Conservation (phyloP, 805 yeast species). For the Wickerhamomyces ciferrii region DNA sequence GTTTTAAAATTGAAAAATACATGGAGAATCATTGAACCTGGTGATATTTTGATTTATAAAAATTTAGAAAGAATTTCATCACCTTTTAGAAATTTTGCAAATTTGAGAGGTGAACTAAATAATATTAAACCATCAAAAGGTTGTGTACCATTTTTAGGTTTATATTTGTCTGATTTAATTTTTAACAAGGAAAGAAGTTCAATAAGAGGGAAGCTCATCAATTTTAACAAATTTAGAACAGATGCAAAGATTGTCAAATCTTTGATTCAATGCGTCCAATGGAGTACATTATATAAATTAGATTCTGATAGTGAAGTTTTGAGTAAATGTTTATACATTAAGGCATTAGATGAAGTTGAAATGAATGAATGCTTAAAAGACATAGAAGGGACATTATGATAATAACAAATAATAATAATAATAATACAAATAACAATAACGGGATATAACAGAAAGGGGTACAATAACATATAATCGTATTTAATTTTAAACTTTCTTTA, state of each 20-base stretch:
- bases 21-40: conserved; percentile 70
- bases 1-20: conserved; percentile 58
- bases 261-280: conserved; percentile 75
- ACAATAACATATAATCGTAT: too few relatives aligned
- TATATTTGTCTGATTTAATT: conserved; percentile 77
- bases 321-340: conserved; percentile 80
- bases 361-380: conserved; percentile 37
- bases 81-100: conserved; percentile 67
- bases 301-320: conserved; percentile 56
- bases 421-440: too few relatives aligned
- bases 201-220: conserved; percentile 37
- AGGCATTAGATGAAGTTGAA: conserved; percentile 68
- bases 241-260: conserved; percentile 74
- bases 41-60: conserved; percentile 63
- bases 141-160: conserved; percentile 85
- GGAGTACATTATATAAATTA: conserved; percentile 68
- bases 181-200: conserved; percentile 46
- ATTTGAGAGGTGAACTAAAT: conserved; percentile 58
- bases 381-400: conserved; percentile 1
- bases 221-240: conserved; percentile 72
- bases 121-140: conserved; percentile 63
- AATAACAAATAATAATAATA: too few relatives aligned
- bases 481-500: too few relatives aligned
- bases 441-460: too few relatives aligned
- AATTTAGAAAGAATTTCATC: conserved; percentile 67